These are phyloP conservation scores for Penicillium macrosclerotiorum DNA, from an alignment of 495 filamentous ascomycete species.

Conservation along the genomic window DNA sequence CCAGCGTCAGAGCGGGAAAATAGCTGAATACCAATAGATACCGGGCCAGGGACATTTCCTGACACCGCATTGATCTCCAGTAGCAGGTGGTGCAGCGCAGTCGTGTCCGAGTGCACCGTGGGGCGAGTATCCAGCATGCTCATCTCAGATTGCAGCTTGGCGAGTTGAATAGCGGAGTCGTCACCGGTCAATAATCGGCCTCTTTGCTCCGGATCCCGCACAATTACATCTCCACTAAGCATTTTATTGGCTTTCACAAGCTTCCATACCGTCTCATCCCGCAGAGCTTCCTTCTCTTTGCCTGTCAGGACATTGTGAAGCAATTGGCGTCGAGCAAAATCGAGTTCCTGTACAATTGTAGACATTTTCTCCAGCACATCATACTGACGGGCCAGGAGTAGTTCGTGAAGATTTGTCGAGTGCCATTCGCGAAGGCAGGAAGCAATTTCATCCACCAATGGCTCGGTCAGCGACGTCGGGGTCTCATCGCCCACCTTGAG, in stretches of 20 bases:
- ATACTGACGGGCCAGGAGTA: constrained; percentile 83
- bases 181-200: constrained; percentile 86
- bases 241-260: constrained; percentile 91
- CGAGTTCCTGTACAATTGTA: constrained; percentile 71
- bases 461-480: constrained; percentile 80
- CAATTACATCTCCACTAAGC: constrained; percentile 86
- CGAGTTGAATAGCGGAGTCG: constrained; percentile 89
- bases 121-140: constrained; percentile 83
- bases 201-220: constrained; percentile 78
- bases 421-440: constrained; percentile 98
- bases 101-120: constrained; percentile 59
- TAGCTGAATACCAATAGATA: constrained; percentile 77
- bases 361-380: constrained; percentile 76
- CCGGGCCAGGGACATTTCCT: constrained; percentile 66
- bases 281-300: constrained; percentile 70
- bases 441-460: constrained; percentile 94
- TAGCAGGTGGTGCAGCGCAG: constrained; percentile 79
- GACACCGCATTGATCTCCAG: constrained; percentile 79
- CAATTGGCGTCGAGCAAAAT: constrained; percentile 81
- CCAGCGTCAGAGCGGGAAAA: constrained; percentile 65
- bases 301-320: constrained; percentile 88
- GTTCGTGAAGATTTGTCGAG: constrained; percentile 90
- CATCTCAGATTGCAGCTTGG: constrained; percentile 91
- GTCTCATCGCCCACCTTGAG: constrained; percentile 97
- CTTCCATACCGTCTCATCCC: constrained; percentile 91